Evolutionary conservation across 2,329 filamentous ascomycete species (phyloP).

Genomic region (Colletotrichum sp.): DNA sequence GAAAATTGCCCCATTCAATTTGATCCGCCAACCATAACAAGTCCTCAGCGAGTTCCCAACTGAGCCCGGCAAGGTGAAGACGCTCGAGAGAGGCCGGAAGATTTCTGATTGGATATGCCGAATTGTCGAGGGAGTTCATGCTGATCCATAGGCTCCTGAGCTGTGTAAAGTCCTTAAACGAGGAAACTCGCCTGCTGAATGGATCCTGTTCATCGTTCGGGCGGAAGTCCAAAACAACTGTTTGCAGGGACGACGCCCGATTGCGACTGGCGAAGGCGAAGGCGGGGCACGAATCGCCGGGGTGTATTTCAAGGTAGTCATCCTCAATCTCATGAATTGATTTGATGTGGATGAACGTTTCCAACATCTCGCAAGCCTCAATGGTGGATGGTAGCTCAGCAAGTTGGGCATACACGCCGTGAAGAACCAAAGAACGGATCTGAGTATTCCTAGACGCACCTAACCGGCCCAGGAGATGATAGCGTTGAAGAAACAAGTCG

Average conservation of each 20-base stretch:
- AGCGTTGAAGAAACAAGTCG: neutral
- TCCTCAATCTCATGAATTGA: too few relatives aligned
- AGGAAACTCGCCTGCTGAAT: neutral
- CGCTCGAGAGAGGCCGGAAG: neutral
- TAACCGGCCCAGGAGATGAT: too few relatives aligned
- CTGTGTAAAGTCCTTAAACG: neutral
- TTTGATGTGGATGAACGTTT: too few relatives aligned
- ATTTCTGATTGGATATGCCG: neutral
- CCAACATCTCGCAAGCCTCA: too few relatives aligned
- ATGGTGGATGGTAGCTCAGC: too few relatives aligned
- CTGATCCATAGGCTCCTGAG: neutral
- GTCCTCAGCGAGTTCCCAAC: neutral
- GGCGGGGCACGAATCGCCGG: neutral
- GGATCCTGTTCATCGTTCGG: neutral
- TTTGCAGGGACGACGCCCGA: neutral
- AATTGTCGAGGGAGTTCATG: neutral
- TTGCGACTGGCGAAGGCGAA: neutral
- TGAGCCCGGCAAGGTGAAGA: neutral
- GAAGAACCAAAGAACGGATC: too few relatives aligned
- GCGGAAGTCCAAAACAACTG: neutral
- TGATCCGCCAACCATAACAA: neutral
- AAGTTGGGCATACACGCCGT: too few relatives aligned
- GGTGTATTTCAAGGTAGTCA: neutral
- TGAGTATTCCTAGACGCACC: too few relatives aligned
- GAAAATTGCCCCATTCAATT: neutral